Percentiles rank a stretch among this genome's conserved stretches.
Evolutionary conservation across 2,329 filamentous ascomycete genomes (phyloP).

Genomic region (Phoma sp.): DNA sequence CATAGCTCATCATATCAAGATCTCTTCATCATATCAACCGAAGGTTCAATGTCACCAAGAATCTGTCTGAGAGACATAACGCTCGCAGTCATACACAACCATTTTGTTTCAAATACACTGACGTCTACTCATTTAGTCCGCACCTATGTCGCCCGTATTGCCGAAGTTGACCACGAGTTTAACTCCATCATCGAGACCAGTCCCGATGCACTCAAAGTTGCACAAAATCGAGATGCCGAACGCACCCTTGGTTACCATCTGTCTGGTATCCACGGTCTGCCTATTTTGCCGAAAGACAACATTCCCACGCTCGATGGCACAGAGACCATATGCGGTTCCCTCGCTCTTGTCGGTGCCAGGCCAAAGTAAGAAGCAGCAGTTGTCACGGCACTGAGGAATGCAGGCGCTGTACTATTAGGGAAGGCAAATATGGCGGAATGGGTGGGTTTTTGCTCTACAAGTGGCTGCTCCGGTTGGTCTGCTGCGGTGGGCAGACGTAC

Average conservation of each 20-base stretch:
- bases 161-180: constrained; percentile 61
- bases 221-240: constrained; percentile 57
- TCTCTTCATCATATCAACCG: neutral
- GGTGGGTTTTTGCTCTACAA: constrained; percentile 64
- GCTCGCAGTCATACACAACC: neutral
- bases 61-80: constrained; percentile 1
- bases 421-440: constrained; percentile 70
- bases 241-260: constrained; percentile 54
- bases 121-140: constrained; percentile 61
- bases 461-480: constrained; percentile 66
- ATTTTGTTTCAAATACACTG: constrained; percentile 42
- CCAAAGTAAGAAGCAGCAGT: constrained; percentile 64
- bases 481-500: constrained; percentile 66
- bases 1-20: neutral
- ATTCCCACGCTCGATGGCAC: constrained; percentile 55
- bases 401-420: constrained; percentile 68
- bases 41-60: neutral
- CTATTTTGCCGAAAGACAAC: constrained; percentile 69
- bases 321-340: constrained; percentile 61
- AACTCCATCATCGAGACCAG: constrained; percentile 64
- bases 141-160: constrained; percentile 63
- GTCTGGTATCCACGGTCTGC: constrained; percentile 64
- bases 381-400: constrained; percentile 62
- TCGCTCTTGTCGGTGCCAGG: constrained; percentile 63
- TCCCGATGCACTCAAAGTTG: constrained; percentile 53